These are phyloP conservation scores for Aspergillus niger DNA, from an alignment of 2,329 filamentous ascomycete genomes.

Conservation along the genomic window DNA sequence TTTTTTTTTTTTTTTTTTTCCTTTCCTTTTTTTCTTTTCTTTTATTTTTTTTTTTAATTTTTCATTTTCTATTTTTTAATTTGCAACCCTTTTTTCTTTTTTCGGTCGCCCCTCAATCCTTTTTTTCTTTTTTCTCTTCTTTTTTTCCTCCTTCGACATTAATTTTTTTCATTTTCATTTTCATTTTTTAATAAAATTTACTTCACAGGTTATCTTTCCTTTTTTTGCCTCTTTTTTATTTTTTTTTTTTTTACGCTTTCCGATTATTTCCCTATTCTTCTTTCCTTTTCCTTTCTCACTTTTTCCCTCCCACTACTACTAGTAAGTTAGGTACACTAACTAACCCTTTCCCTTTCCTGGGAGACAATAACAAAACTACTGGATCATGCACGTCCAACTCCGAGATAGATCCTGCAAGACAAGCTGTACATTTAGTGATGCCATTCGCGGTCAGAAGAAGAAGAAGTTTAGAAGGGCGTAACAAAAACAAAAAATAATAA, in stretches of 20 bases:
- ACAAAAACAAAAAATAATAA: no score
- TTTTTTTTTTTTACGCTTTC: neutral
- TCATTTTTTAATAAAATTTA: neutral
- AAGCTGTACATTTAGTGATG: slow-evolving; percentile 7
- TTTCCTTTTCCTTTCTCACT: neutral
- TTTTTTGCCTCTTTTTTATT: neutral
- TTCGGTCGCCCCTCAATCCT: neutral
- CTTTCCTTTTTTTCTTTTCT: neutral
- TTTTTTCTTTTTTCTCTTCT: neutral
- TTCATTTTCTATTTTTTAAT: neutral
- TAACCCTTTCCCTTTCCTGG: slow-evolving; percentile 7
- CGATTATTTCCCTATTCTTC: neutral
- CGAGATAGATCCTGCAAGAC: slow-evolving; percentile 17
- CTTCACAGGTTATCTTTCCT: neutral
- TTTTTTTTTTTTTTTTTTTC: slow-evolving; percentile 1
- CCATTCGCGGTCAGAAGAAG: neutral
- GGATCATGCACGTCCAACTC: slow-evolving; percentile 8
- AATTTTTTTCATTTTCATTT: neutral
- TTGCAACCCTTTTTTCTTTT: neutral
- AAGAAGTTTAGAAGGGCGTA: no score
- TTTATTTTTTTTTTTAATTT: neutral
- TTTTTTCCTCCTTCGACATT: neutral
- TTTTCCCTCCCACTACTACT: neutral
- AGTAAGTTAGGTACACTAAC: neutral
- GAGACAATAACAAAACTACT: slow-evolving; percentile 3